Evolutionary conservation across 768 basidiomycete species (phyloP), one percentile per base, ranked within the genome.

Genomic region (Baorangia bicolor): DNA sequence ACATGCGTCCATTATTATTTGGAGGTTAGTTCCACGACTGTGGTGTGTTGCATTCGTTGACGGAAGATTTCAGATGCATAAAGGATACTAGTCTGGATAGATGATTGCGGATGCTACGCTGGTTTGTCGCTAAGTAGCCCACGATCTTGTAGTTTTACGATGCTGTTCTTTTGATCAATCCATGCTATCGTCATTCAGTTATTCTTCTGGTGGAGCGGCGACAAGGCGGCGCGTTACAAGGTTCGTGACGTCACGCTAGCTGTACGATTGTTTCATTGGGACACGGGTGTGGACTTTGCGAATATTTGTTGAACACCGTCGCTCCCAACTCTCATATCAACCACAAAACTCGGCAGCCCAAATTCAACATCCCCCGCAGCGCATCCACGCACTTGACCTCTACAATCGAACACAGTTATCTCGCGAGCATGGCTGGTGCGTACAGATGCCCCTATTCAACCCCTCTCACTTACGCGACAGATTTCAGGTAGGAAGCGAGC

Each of bases 401-500:
- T 4, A 4, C 42, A 52, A 33, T 44, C 27, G 13, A 31, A 43
- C 43, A 35, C 33, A 38, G 5, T 9, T 13, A 2, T 23, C 30
- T 16, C 23, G 39, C 50, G 11, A 59, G 37, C 39, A 74, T 73
- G 71, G 72, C 62, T 35, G 71, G 73, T 73, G 53, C 44, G 69
- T 33, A 42, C 37, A 12, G 23, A 38, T 35, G 20, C 57, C 65
- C 61, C 58, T 67, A 63, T 59, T 43, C 18, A 14, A 35, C 3
- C 21, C 11, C 40, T 7, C 39, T 42, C 54, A 23, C 52, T 57
- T 7, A 62, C 39, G 16, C 37, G 34, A 25, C 7, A 3, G 5
- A 48, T 31, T 23, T 12, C 56, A 74, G 77, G 77, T 61, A 77
- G 72, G 44, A 84, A 84, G 66, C 76, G 83, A 49, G 60, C 75